Evolutionary conservation across 192 early-diverging fungal species (phyloP), one percentile per base, ranked within the genome.

Genomic region (Spizellomyces punctatus): DNA sequence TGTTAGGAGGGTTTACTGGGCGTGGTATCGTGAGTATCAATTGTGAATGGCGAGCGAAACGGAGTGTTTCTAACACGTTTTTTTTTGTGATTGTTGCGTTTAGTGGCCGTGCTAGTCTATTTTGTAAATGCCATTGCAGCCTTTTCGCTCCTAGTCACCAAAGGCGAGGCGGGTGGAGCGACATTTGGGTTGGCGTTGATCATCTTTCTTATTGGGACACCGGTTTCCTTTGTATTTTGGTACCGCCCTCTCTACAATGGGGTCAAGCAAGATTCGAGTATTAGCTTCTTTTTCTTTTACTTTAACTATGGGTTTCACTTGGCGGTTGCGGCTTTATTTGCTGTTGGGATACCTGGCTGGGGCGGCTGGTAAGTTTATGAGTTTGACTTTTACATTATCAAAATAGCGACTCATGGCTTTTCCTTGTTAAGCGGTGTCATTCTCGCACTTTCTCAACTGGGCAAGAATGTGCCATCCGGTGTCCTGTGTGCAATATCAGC

Each of bases 231-330:
- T 64, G 49, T 55, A 9, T 76, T 76, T 52, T 69, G 74, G 69
- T 78, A 78, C 60, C 71, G 73, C 22, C 81, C 72, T 43, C 60
- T 82, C 14, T 82, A 82, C 63, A 72, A 66, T 44, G 81, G 81
- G 22, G 78, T 79, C 14, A 65, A 50, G 58, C 72, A 36, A 36
- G 27, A 36, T 36, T 36, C 27, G 27, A 36, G 27, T 3, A 36
- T 36, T 36, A 36, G 27, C 3, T 36, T 36, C 27, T 36, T 36
- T 36, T 36, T 36, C 3, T 36, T 36, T 3, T 36, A 36, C 27
- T 36, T 36, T 36, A 36, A 36, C 27, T 36, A 36, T 36, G 27
- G 27, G 0, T 36, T 36, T 36, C 27, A 36, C 27, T 36, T 36
- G 27, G 27, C 1, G 27, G 27, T 36, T 36, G 27, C 27, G 27